Conservation (phyloP, 164 flowering plant species). For the Umbilicus rupestris region DNA sequence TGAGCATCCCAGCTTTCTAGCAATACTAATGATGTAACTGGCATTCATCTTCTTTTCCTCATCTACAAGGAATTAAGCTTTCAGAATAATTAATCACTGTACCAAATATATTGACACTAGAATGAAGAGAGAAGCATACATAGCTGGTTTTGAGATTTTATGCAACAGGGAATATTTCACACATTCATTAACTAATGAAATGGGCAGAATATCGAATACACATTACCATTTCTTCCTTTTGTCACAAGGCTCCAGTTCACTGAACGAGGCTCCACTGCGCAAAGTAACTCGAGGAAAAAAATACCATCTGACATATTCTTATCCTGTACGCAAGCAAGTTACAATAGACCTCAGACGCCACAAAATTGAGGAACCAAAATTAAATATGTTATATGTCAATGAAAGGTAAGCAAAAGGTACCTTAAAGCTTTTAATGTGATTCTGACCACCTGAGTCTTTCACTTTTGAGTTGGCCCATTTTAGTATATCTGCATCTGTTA, state of each 20-base stretch:
- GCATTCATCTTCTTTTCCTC: constrained; percentile 90
- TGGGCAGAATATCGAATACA: not conserved
- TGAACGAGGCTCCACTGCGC: constrained; percentile 73
- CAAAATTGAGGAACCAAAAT: not conserved
- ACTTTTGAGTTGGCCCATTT: constrained; percentile 81
- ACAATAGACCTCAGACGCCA: not conserved
- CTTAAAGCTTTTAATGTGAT: constrained; percentile 72
- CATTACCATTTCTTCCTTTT: constrained; percentile 62
- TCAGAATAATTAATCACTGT: not conserved
- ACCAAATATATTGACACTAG: not conserved
- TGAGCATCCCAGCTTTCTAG: constrained; percentile 85
- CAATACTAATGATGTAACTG: constrained; percentile 74
- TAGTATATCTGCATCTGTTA: constrained; percentile 71
- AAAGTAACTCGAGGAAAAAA: constrained; percentile 77
- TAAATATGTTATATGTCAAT: not conserved
- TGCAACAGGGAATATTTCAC: not conserved
- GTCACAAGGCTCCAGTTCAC: constrained; percentile 93
- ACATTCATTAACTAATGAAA: not conserved
- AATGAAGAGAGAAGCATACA: not conserved
- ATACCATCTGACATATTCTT: constrained; percentile 68
- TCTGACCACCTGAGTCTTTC: constrained; percentile 45
- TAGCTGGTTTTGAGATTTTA: not conserved
- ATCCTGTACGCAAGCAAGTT: constrained; percentile 44
- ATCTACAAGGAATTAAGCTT: constrained; percentile 27
- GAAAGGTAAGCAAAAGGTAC: constrained; percentile 20